Evolutionary conservation across 257 asterid genomes (phyloP).

Genomic region (Solanum medicagineum): DNA sequence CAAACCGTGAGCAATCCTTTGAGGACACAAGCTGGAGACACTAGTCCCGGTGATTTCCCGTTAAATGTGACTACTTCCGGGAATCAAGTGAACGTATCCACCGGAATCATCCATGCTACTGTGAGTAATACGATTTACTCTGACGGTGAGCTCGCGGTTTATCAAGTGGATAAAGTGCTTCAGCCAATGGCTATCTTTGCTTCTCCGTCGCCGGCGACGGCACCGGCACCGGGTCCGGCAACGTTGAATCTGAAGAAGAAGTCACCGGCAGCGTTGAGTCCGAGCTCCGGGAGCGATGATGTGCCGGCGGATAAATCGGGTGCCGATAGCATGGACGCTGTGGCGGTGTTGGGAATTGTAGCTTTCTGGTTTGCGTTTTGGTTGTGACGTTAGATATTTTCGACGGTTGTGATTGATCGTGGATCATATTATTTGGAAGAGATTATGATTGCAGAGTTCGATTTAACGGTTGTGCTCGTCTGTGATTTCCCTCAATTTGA

Average conservation of each 20-base stretch:
- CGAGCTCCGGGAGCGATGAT: constrained; percentile 5
- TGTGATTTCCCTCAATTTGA: not conserved
- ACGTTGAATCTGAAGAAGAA: constrained; percentile 23
- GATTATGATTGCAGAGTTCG: not conserved
- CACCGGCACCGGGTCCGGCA: constrained; percentile 24
- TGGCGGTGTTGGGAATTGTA: constrained; percentile 11
- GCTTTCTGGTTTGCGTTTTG: constrained; percentile 10
- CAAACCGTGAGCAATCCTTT: constrained; percentile 82
- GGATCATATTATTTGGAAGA: not conserved
- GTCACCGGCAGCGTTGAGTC: constrained; percentile 14
- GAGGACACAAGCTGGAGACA: constrained; percentile 79
- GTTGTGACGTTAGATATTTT: constrained; percentile 1
- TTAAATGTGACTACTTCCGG: constrained; percentile 66
- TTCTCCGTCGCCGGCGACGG: constrained; percentile 44
- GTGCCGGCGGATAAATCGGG: constrained; percentile 41
- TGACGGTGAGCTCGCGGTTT: constrained; percentile 65
- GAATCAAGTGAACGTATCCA: constrained; percentile 68
- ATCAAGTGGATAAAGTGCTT: constrained; percentile 71
- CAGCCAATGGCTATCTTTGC: constrained; percentile 70
- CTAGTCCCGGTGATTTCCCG: constrained; percentile 35
- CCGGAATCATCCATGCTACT: constrained; percentile 63
- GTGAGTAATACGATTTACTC: constrained; percentile 52
- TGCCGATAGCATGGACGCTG: constrained; percentile 33
- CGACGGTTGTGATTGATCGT: not conserved
- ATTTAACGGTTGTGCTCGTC: not conserved